Evolutionary conservation across 306 rosid species (phyloP), one percentile per base, ranked within the genome.

Genomic region (Sicyos baderoa): DNA sequence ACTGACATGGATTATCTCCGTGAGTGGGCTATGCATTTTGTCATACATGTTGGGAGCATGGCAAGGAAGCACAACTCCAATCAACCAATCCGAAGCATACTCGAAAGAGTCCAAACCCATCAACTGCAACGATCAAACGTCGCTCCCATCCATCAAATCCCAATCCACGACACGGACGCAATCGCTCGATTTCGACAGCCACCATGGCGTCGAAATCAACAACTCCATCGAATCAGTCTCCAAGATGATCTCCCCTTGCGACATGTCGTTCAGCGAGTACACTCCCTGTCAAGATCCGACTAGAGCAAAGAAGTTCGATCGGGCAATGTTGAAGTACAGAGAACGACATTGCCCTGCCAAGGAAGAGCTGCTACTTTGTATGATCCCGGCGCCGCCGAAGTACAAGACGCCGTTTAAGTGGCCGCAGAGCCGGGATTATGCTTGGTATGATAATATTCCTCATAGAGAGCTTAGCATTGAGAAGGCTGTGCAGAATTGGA

Each of bases 401-500:
- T 93, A 93, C 40, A 93, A 90, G 84, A 68, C 90, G 14, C 99
- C 99, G 70, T 93, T 93, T 54, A 85, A 79, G 65, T 93, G 99
- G 99, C 99, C 99, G 53, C 97, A 90, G 77, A 90, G 99, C 61
- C 68, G 94, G 42, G 97, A 93, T 40, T 93, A 71, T 58, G 96
- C 99, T 4, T 93, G 99, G 99, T 93, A 86, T 72, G 91, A 80
- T 71, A 93, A 93, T 75, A 93, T 93, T 68, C 99, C 99, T 0
- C 99, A 93, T 32, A 90, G 87, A 72, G 97, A 86, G 50, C 97
- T 93, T 25, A 93, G 99, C 68, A 84, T 93, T 42, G 99, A 93
- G 80, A 93, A 93, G 76, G 99, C 97, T 37, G 56, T 88, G 60
- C 99, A 93, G 71, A 93, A 93, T 42, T 93, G 99, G 99, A 90